Conservation (phyloP, 345 rosid genomes). For the Sisymbrium altissimum region DNA sequence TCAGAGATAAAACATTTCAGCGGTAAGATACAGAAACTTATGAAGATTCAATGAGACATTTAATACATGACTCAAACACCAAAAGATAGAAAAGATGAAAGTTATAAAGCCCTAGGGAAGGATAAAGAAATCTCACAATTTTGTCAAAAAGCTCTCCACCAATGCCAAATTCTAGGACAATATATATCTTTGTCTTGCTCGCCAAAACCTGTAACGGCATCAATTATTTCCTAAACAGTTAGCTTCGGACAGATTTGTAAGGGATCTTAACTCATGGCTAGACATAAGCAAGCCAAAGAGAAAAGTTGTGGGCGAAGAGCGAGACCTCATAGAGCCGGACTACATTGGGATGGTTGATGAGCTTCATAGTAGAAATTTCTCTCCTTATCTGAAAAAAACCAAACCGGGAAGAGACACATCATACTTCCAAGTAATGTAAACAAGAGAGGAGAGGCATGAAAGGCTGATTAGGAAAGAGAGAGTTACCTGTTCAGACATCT, state of each 20-base stretch:
- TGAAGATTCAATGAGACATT: too few relatives aligned
- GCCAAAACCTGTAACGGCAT: constrained; percentile 57
- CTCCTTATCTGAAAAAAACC: constrained; percentile 71
- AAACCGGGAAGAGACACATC: constrained; percentile 2
- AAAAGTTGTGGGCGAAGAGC: constrained; percentile 13
- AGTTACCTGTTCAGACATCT: constrained; percentile 92
- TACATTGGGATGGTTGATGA: constrained; percentile 91
- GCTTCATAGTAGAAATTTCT: constrained; percentile 90
- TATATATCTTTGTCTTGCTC: constrained; percentile 73
- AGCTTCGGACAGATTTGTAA: background rate
- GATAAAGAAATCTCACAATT: constrained; percentile 49
- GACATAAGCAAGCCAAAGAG: too few relatives aligned
- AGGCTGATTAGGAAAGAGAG: background rate
- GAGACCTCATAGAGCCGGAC: constrained; percentile 78
- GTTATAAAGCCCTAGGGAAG: background rate
- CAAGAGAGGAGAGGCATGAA: background rate
- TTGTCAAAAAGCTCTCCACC: constrained; percentile 88
- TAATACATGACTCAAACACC: background rate
- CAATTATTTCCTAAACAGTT: background rate
- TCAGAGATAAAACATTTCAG: background rate
- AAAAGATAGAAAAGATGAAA: background rate
- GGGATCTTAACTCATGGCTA: too few relatives aligned
- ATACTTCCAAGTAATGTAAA: background rate
- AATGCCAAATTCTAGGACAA: constrained; percentile 59
- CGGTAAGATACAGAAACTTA: too few relatives aligned